Conservation (phyloP, 106 monocot species). For the Platanthera zijinensis region DNA sequence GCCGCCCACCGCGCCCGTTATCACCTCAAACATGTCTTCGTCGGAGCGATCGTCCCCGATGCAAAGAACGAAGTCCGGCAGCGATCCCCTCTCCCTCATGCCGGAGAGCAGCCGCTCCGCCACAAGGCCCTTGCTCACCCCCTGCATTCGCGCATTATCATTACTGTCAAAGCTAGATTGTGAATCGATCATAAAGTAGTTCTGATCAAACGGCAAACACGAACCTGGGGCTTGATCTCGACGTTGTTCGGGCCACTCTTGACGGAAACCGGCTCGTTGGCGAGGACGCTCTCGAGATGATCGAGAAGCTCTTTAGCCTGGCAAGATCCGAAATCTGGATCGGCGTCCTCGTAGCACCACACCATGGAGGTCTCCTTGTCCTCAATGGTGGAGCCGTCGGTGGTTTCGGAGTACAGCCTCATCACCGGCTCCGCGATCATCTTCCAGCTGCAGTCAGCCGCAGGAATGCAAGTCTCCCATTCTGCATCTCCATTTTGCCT, state of each 20-base stretch:
- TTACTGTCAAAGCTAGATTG: no score
- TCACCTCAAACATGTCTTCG: slow-evolving; percentile 76
- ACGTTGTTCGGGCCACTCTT: slow-evolving; percentile 31
- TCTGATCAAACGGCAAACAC: neutral
- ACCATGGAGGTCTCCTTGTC: slow-evolving; percentile 43
- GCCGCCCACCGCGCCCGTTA: slow-evolving; percentile 17
- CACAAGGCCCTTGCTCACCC: slow-evolving; percentile 62
- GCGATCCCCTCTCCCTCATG: slow-evolving; percentile 32
- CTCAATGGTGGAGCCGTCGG: slow-evolving; percentile 51
- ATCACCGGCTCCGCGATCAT: slow-evolving; percentile 53
- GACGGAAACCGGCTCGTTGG: slow-evolving; percentile 46
- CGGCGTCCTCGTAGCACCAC: slow-evolving; percentile 52
- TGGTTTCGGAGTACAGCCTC: slow-evolving; percentile 41
- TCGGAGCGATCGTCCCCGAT: slow-evolving; percentile 71
- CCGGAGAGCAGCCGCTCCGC: slow-evolving; percentile 29
- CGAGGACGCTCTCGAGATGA: slow-evolving; percentile 44
- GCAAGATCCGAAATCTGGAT: slow-evolving; percentile 46
- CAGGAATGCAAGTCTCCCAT: slow-evolving; percentile 32
- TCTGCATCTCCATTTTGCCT: slow-evolving; percentile 38
- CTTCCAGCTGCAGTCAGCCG: slow-evolving; percentile 37
- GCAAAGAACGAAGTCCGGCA: slow-evolving; percentile 53
- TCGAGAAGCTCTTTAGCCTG: slow-evolving; percentile 55
- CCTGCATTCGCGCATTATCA: slow-evolving; percentile 20
- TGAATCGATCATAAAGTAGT: neutral
- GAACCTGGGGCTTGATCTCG: slow-evolving; percentile 52